Base-by-base conservation (phyloP, 768 basidiomycete genomes). In the Cystofilobasidium macerans region DNA sequence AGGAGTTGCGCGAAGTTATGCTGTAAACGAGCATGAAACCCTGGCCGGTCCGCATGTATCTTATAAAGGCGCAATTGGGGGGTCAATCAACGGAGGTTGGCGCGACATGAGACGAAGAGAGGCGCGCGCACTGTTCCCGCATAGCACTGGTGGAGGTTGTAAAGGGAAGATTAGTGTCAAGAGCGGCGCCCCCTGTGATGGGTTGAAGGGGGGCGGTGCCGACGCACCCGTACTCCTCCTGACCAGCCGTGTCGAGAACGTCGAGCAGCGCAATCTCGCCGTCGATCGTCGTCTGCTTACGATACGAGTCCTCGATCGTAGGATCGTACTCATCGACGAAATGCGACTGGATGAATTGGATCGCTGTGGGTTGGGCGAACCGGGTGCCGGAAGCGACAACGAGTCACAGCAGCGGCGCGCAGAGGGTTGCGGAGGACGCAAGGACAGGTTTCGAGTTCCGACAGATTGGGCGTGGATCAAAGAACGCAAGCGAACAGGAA, bases 181-280 rank as follows among this genome's bases (percentile, higher is more conserved):
- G n/a, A n/a, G n/a, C n/a, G n/a, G n/a, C n/a, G n/a, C n/a, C n/a
- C n/a, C n/a, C n/a, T n/a, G n/a, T n/a, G n/a, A n/a, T n/a, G n/a
- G n/a, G 36, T 7, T 38, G 36, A 38, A 59, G 1, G 26, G n/a
- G 32, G 57, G 8, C 4, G 24, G 32, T 22, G 12, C 30, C 16
- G n/a, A 82, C 86, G 63, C 65, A 91, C 90, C 89, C 89, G 73
- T 97, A 98, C 81, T 98, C 94, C 77, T 98, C 94, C 77, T 97
- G 93, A 40, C 93, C 93, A 61, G 93, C 93, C 20, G 93, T 97
- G 78, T 95, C 93, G 69, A 98, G 83, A 61, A 98, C 93, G 75
- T 98, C 93, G 65, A 95, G 84, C 58, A 95, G 81, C 24, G 92
- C 92, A n/a, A 95, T 89, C 77, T 97, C 90, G n/a, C 94, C 93